Base-by-base conservation (phyloP, 2,329 filamentous ascomycete genomes). In the Saccharata proteae region DNA sequence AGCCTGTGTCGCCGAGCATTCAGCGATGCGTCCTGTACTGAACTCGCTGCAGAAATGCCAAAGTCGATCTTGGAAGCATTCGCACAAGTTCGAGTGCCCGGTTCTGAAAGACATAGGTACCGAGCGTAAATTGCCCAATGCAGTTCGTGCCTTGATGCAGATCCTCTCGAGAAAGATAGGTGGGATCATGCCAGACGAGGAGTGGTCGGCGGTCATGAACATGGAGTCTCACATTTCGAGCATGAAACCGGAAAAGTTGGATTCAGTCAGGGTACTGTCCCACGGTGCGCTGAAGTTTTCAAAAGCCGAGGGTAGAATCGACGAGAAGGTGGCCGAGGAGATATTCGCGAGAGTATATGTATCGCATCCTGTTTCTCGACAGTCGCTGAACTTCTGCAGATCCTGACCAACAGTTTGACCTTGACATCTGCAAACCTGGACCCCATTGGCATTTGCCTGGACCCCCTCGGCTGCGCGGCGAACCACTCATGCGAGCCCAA, bases 401-500 rank as follows among this genome's bases (percentile, higher is more conserved):
- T 76, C 17, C 59, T 73, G 18, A 55, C 69, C 28, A 78, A 78
- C 41, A 64, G 67, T 2, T 56, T 75, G 8, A 72, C 71, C 6
- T 52, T 77, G 3, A 65, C 67, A 12, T 70, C 62, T 3, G 59
- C 65, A 4, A 58, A 64, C 11, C 63, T 68, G 28, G 71, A 75
- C 40, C 64, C 68, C 1, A 52, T 77, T 14, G 74, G 74, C 2
- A 52, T 75, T n/a, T 65, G 65, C 20, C 45, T 77, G 11, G 68
- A 76, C 38, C 68, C 71, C 0, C 55, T 62, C 12, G 57, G 67
- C 2, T 59, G 67, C 16, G 52, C 64, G 11, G 58, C 72, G 25
- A 78, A 78, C 38, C 74, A 79, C 45, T 74, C 69, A 25, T 78
- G 74, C 44, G 58, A 65, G 15, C 69, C 70, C 3, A 78, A 77